phyloP scores from a whole-genome alignment of 345 rosid species.

The Euphorbia tirucalli region DNA sequence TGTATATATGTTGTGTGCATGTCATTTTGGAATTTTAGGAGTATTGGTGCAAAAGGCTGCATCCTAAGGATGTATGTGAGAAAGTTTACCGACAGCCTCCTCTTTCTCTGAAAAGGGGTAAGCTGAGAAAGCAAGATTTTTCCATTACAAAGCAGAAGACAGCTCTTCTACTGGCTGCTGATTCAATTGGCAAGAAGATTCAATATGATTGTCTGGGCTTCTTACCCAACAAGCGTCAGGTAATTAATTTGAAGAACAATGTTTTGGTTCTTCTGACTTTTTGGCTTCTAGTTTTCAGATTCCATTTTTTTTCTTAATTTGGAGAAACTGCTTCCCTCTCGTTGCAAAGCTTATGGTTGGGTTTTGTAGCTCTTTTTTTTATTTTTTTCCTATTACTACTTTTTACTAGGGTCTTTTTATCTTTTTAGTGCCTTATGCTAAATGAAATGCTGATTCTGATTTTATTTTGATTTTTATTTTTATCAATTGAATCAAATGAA shows the following conservation, averaged over 20 bases:
- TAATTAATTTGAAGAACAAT: conserved; percentile 25
- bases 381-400: no score
- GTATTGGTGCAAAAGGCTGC: conserved; percentile 97
- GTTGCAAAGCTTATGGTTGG: not conserved
- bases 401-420: not conserved
- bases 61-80: conserved; percentile 92
- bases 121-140: conserved; percentile 84
- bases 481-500: not conserved
- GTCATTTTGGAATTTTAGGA: conserved; percentile 49
- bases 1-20: conserved; percentile 5
- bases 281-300: conserved; percentile 2
- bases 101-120: conserved; percentile 73
- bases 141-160: conserved; percentile 73
- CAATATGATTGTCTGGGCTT: conserved; percentile 85
- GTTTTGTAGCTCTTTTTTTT: not conserved
- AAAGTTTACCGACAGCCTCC: conserved; percentile 95
- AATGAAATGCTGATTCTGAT: not conserved
- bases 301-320: not conserved
- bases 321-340: not conserved
- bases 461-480: no score
- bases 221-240: conserved; percentile 92
- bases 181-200: conserved; percentile 80
- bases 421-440: not conserved
- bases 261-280: not conserved
- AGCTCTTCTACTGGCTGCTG: conserved; percentile 73